A percentile compares a stretch with the other conserved stretches of the same genome.
phyloP scores from a whole-genome alignment of 176 grass and related monocot species.

The Rhynchospora pubera region DNA sequence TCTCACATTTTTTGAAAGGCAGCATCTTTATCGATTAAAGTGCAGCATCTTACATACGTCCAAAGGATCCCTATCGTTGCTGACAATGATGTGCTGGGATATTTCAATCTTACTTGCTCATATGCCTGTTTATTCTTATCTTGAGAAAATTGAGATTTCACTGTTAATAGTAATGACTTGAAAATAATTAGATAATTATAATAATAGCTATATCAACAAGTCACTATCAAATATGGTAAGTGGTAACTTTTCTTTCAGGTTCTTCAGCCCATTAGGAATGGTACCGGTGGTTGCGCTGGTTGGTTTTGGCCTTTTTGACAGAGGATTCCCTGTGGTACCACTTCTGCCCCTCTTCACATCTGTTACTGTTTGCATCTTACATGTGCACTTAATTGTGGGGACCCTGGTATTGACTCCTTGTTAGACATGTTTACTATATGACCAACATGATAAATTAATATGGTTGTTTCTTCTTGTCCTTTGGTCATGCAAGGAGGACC shows the following conservation, averaged over 20 bases:
- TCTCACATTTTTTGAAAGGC: slow-evolving; percentile 12
- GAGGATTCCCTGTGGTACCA: slow-evolving; percentile 95
- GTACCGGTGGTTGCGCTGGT: slow-evolving; percentile 84
- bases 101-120: neutral
- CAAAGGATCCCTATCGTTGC: neutral
- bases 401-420: neutral
- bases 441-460: slow-evolving; percentile 10
- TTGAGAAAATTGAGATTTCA: too few relatives aligned
- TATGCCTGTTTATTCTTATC: neutral
- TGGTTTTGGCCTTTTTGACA: slow-evolving; percentile 92
- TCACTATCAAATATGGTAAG: neutral
- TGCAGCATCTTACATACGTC: slow-evolving; percentile 13
- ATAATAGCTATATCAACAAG: slow-evolving; percentile 15
- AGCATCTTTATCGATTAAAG: slow-evolving; percentile 12
- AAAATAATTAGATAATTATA: slow-evolving; percentile 29
- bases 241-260: slow-evolving; percentile 49
- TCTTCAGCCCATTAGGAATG: slow-evolving; percentile 97
- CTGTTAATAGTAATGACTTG: neutral
- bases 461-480: neutral
- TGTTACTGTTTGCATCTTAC: slow-evolving; percentile 11
- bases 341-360: slow-evolving; percentile 21
- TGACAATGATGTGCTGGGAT: slow-evolving; percentile 13
- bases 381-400: slow-evolving; percentile 10
- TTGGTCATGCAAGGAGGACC: neutral
- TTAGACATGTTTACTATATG: neutral